phyloP scores from a whole-genome alignment of 441 rosid genomes.

The Syzygium syzygioides region DNA sequence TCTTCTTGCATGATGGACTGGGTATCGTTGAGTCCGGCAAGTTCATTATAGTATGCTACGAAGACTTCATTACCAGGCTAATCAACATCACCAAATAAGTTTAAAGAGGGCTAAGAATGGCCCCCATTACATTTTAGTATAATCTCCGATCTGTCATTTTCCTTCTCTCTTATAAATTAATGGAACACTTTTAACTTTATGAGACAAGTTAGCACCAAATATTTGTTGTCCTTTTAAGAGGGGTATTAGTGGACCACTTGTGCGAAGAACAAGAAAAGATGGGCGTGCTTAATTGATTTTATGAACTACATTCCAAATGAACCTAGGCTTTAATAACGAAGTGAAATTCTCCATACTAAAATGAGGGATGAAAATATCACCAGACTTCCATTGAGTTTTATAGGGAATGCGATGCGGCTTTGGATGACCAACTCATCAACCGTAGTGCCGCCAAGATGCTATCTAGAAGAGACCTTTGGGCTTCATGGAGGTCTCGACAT shows the following conservation, averaged over 20 bases:
- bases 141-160: background rate
- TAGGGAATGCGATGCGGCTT: background rate
- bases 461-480: background rate
- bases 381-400: background rate
- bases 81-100: background rate
- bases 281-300: background rate
- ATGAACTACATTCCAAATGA: background rate
- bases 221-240: background rate
- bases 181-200: background rate
- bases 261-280: background rate
- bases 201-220: background rate
- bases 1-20: background rate
- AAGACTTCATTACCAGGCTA: background rate
- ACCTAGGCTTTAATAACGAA: background rate
- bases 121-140: background rate
- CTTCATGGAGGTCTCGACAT: background rate
- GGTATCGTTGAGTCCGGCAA: background rate
- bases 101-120: background rate
- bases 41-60: background rate
- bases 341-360: background rate
- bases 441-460: background rate
- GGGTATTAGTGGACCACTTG: background rate
- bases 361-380: background rate
- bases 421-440: background rate
- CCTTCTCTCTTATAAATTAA: background rate